A percentile compares a stretch with the other conserved stretches of the same genome.
Conservation (phyloP, 1,284 basidiomycete genomes). For the Mycosarcoma mackinlayi region DNA sequence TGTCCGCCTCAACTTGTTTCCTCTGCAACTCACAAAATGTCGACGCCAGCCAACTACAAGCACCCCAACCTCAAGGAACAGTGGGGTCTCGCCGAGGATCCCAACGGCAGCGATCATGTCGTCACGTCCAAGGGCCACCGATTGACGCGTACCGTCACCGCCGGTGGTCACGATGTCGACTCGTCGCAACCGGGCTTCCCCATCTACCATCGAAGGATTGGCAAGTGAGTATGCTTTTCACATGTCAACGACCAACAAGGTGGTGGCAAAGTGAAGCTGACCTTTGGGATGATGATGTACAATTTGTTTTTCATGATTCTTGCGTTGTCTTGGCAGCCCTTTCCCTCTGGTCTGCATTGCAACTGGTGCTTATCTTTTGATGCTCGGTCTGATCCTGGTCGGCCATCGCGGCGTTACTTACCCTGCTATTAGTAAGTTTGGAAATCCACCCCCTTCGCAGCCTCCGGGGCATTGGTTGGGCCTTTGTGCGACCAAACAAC, state of each 20-base stretch:
- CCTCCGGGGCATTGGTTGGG: too few relatives aligned
- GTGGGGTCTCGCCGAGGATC: slow-evolving; percentile 44
- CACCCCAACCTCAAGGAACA: slow-evolving; percentile 50
- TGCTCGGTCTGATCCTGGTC: slow-evolving; percentile 39
- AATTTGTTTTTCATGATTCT: too few relatives aligned
- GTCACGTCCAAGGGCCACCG: slow-evolving; percentile 31
- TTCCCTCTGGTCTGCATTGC: slow-evolving; percentile 48
- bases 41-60: slow-evolving; percentile 34
- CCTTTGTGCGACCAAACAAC: too few relatives aligned
- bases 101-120: slow-evolving; percentile 45
- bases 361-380: slow-evolving; percentile 45
- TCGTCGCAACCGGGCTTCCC: slow-evolving; percentile 48
- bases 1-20: too few relatives aligned
- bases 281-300: too few relatives aligned
- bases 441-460: background rate
- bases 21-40: too few relatives aligned
- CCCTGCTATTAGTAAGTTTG: slow-evolving; percentile 34
- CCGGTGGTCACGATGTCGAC: slow-evolving; percentile 46
- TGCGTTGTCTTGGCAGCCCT: slow-evolving; percentile 10
- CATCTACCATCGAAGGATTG: slow-evolving; percentile 56
- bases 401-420: slow-evolving; percentile 28
- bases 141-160: slow-evolving; percentile 35
- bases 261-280: slow-evolving; percentile 31
- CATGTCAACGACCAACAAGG: too few relatives aligned
- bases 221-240: background rate